Percentiles rank a stretch among this genome's conserved stretches.
These are phyloP conservation scores for Smittium mucronatum DNA, from an alignment of 371 early-diverging fungal species.

Conservation along the genomic window DNA sequence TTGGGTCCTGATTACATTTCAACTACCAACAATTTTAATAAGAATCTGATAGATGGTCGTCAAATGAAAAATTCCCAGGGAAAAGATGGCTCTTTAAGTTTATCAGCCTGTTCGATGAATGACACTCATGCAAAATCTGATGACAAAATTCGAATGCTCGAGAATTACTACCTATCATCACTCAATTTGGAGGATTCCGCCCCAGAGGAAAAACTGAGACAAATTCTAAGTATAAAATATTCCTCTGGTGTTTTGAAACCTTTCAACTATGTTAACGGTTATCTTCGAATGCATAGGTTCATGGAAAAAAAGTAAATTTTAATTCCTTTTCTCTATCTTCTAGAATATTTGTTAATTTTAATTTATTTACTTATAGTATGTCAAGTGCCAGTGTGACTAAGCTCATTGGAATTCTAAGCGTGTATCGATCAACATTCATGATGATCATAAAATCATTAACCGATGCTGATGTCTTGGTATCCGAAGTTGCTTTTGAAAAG, in stretches of 20 bases:
- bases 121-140: slow-evolving; percentile 20
- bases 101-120: not conserved
- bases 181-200: slow-evolving; percentile 74
- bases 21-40: not conserved
- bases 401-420: slow-evolving; percentile 64
- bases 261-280: slow-evolving; percentile 82
- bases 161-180: slow-evolving; percentile 75
- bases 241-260: slow-evolving; percentile 86
- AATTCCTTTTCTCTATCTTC: not conserved
- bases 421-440: slow-evolving; percentile 74
- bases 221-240: slow-evolving; percentile 81
- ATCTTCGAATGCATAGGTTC: slow-evolving; percentile 70
- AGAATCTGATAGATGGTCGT: no score
- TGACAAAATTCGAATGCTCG: slow-evolving; percentile 33
- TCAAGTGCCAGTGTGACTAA: slow-evolving; percentile 49
- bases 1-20: not conserved
- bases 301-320: slow-evolving; percentile 54
- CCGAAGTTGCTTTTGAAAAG: slow-evolving; percentile 89
- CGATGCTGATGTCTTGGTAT: slow-evolving; percentile 79
- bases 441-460: slow-evolving; percentile 73
- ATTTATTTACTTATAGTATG: not conserved
- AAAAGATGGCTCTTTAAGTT: no score
- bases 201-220: slow-evolving; percentile 64
- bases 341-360: not conserved
- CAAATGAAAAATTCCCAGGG: no score